Conservation (phyloP, 2,329 filamentous ascomycete genomes). For the Neoascochyta sp. region DNA sequence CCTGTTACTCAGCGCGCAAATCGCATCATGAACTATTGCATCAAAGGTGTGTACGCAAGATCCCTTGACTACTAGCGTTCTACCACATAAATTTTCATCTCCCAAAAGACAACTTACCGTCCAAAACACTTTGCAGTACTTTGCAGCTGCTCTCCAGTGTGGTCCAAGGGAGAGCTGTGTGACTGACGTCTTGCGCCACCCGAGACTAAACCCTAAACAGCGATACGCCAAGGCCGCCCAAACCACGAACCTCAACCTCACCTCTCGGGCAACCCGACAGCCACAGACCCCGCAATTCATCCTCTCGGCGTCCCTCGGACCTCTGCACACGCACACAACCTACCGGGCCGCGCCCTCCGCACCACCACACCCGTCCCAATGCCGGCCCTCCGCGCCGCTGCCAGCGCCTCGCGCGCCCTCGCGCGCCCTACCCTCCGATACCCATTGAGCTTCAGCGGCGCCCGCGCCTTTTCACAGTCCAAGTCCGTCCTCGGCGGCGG, state of each 20-base stretch:
- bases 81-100: no score
- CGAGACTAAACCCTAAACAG: constrained; percentile 15
- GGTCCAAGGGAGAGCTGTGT: no score
- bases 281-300: constrained; percentile 5
- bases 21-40: no score
- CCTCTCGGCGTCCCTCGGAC: constrained; percentile 5
- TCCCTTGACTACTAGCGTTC: no score
- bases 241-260: constrained; percentile 9
- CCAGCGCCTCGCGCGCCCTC: constrained; percentile 20
- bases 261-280: not conserved
- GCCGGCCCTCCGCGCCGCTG: constrained; percentile 24
- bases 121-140: no score
- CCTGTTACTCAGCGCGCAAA: no score
- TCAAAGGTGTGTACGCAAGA: no score
- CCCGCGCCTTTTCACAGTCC: constrained; percentile 25
- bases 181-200: constrained; percentile 5
- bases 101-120: no score
- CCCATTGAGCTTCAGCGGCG: constrained; percentile 5
- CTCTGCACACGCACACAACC: constrained; percentile 2
- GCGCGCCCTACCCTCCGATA: constrained; percentile 15
- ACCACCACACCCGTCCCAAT: constrained; percentile 13
- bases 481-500: constrained; percentile 15
- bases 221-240: constrained; percentile 6
- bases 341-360: constrained; percentile 1
- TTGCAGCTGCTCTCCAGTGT: no score